phyloP scores from a whole-genome alignment of 1,284 basidiomycete genomes.

The Sphaerobolus stellatus region DNA sequence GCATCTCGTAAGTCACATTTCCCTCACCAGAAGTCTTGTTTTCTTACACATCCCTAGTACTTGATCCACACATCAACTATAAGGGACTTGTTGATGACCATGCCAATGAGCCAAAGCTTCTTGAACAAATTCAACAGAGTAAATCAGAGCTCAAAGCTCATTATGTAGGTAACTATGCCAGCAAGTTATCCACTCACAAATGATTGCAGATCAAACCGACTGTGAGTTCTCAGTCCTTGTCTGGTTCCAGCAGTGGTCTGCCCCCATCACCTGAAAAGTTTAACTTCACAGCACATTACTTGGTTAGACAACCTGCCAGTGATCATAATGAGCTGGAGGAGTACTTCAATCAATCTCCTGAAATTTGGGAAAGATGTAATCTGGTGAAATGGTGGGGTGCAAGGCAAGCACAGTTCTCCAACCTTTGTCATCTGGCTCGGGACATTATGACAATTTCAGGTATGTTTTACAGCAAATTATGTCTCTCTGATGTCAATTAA shows the following conservation, averaged over 20 bases:
- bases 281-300: constrained; percentile 3
- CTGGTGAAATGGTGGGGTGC: constrained; percentile 21
- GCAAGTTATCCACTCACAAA: not conserved
- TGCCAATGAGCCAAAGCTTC: constrained; percentile 1
- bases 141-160: constrained; percentile 2
- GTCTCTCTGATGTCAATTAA: no score
- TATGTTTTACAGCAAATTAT: constrained; percentile 12
- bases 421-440: constrained; percentile 16
- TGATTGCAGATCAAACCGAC: not conserved
- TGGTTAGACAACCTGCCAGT: not conserved
- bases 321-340: constrained; percentile 16
- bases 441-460: constrained; percentile 25
- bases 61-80: constrained; percentile 17
- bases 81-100: constrained; percentile 10
- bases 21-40: not conserved
- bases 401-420: constrained; percentile 16
- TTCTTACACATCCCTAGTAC: constrained; percentile 3
- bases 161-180: constrained; percentile 4
- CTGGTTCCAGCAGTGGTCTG: no score
- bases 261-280: not conserved
- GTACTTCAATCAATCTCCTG: constrained; percentile 18
- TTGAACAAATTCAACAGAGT: constrained; percentile 1
- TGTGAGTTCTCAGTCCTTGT: no score
- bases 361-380: constrained; percentile 12
- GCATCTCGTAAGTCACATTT: constrained; percentile 18